Base-by-base conservation (phyloP, 139 green algal species). In the Haematococcus sp. region DNA sequence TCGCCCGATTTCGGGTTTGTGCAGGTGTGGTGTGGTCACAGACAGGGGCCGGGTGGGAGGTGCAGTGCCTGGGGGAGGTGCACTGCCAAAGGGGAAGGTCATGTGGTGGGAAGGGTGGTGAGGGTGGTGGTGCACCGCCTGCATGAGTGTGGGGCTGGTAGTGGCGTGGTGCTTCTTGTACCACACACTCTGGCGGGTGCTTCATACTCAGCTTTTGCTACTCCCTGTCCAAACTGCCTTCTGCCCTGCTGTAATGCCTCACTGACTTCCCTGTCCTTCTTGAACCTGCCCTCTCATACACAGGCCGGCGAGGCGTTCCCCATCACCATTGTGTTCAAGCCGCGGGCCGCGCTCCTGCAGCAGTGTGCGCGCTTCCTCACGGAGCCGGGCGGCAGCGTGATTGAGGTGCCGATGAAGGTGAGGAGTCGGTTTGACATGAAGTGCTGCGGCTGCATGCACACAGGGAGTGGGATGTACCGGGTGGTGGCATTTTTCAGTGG, bases 1-100 rank as follows among this genome's bases (percentile, higher is more conserved):
- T 54, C 43, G 0, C 83, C 85, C 7, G 81, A 80, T 32, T 86
- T 88, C 76, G 87, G 87, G 2, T 91, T 86, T 77, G 83, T 86
- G n/a, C 86, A 91, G 81, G 86, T 83, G 28, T 2, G 56, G 11
- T 23, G 54, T 19, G 33, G n/a, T n/a, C n/a, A n/a, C n/a, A n/a
- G n/a, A n/a, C n/a, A n/a, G n/a, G n/a, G n/a, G n/a, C n/a, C n/a
- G n/a, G n/a, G n/a, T n/a, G n/a, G n/a, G n/a, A n/a, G n/a, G n/a
- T n/a, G n/a, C n/a, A n/a, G n/a, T n/a, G n/a, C n/a, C n/a, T n/a
- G n/a, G n/a, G n/a, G n/a, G n/a, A n/a, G n/a, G n/a, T n/a, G n/a
- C n/a, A n/a, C n/a, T n/a, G n/a, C n/a, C n/a, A n/a, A n/a, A n/a
- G n/a, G n/a, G n/a, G n/a, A n/a, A n/a, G n/a, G n/a, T n/a, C n/a